A percentile compares a stretch with the other conserved stretches of the same genome.
Conservation (phyloP, 306 rosid species). For the Quercus gilva region DNA sequence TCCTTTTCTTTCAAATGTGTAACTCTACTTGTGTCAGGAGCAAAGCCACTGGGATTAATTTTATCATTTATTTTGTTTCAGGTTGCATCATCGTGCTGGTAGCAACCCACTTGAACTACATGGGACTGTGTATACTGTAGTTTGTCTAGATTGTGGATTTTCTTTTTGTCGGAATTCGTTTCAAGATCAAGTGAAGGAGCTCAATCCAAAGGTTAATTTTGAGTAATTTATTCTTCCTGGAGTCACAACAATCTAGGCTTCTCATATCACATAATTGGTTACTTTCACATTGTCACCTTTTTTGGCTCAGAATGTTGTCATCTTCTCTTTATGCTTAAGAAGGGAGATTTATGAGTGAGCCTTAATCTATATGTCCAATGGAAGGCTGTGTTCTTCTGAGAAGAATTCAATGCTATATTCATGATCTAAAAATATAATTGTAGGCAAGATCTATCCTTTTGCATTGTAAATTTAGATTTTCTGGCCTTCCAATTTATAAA, state of each 20-base stretch:
- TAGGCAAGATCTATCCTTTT: neutral
- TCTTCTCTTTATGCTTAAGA: constrained; percentile 8
- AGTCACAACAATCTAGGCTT: neutral
- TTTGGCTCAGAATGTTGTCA: neutral
- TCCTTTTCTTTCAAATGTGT: constrained; percentile 9
- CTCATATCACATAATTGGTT: neutral
- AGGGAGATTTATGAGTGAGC: neutral
- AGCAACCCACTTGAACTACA: constrained; percentile 92
- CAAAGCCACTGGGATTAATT: constrained; percentile 26
- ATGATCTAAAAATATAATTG: no score
- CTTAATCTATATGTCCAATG: no score
- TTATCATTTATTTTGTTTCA: constrained; percentile 34
- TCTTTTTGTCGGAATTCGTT: constrained; percentile 63
- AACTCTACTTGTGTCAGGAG: constrained; percentile 14
- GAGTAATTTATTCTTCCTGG: constrained; percentile 7
- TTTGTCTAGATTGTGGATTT: constrained; percentile 72
- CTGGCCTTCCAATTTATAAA: neutral
- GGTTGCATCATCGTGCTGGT: constrained; percentile 96
- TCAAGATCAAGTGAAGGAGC: constrained; percentile 84
- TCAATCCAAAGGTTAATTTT: constrained; percentile 76
- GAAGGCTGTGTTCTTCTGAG: no score
- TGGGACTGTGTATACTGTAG: constrained; percentile 87
- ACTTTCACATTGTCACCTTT: neutral
- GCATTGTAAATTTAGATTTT: neutral
- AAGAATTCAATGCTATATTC: no score